These are phyloP conservation scores for Sporothrix luriei DNA, from an alignment of 2,329 filamentous ascomycete genomes.

Conservation along the genomic window DNA sequence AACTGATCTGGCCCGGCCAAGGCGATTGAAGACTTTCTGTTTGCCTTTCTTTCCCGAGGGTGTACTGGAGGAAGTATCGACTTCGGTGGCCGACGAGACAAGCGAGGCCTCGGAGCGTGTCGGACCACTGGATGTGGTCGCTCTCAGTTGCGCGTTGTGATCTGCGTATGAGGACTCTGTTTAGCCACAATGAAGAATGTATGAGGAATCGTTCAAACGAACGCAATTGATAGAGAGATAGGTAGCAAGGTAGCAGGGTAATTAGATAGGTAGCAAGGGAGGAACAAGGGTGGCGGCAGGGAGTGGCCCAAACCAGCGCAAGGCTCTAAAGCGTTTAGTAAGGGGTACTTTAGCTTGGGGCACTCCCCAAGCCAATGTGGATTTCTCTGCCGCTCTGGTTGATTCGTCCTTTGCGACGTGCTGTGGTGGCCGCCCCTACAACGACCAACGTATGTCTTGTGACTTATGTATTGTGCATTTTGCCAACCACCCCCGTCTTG, in stretches of 20 bases:
- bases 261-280: neutral
- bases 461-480: conserved; percentile 4
- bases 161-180: conserved; percentile 36
- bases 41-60: conserved; percentile 53
- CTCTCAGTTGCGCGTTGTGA: conserved; percentile 42
- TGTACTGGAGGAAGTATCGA: conserved; percentile 23
- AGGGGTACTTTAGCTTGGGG: conserved; percentile 13
- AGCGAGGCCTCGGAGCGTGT: conserved; percentile 59
- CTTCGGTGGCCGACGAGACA: conserved; percentile 45
- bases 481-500: neutral
- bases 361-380: conserved; percentile 1
- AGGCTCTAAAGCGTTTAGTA: conserved; percentile 15
- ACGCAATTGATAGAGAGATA: neutral
- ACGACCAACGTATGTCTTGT: neutral
- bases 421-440: neutral
- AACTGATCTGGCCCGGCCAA: conserved; percentile 56
- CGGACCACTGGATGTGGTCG: conserved; percentile 38
- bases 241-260: neutral
- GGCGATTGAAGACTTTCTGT: conserved; percentile 57
- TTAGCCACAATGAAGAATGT: conserved; percentile 34
- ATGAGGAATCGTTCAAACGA: conserved; percentile 26
- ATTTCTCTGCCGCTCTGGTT: neutral
- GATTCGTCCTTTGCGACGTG: neutral
- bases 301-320: neutral
- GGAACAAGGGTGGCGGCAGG: neutral